Percentiles rank a stretch among this genome's conserved stretches.
Evolutionary conservation across 345 rosid genomes (phyloP).

Genomic region (Ceriops zippeliana): DNA sequence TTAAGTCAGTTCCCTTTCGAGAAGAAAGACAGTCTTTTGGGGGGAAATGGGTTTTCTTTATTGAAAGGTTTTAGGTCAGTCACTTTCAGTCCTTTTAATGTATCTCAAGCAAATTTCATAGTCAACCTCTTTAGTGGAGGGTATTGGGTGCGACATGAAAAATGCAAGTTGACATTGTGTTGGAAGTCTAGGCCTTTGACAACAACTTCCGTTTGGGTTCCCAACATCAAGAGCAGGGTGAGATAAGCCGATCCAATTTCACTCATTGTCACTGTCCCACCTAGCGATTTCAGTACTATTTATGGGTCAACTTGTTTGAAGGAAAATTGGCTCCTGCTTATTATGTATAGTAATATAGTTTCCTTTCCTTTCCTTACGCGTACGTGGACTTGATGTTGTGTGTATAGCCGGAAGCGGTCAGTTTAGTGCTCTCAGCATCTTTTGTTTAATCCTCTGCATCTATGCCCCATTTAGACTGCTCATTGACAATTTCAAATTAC

Average conservation of each 20-base stretch:
- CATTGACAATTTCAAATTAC: too few species aligned
- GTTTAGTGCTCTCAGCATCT: too few species aligned
- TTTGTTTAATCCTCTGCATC: too few species aligned
- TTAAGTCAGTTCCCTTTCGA: conserved; percentile 23
- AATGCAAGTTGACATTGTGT: conserved; percentile 20
- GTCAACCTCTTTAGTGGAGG: conserved; percentile 23
- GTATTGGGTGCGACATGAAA: conserved; percentile 28
- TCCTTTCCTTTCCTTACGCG: too few species aligned
- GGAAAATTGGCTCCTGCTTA: too few species aligned
- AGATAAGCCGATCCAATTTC: background rate
- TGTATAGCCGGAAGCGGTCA: too few species aligned
- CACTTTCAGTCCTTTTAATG: conserved; percentile 19
- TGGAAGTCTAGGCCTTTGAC: conserved; percentile 33
- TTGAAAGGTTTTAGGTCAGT: conserved; percentile 15
- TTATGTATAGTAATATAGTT: too few species aligned
- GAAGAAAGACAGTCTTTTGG: conserved; percentile 8
- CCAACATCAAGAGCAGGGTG: conserved; percentile 3
- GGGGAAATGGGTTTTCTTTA: conserved; percentile 18
- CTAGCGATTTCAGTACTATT: background rate
- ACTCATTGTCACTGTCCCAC: background rate
- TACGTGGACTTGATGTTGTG: too few species aligned
- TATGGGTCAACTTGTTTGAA: background rate
- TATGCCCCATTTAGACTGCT: too few species aligned
- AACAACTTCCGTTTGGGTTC: conserved; percentile 32
- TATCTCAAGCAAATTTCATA: conserved; percentile 31